Evolutionary conservation across 371 early-diverging fungal species (phyloP).

Genomic region (Zancudomyces culisetae): DNA sequence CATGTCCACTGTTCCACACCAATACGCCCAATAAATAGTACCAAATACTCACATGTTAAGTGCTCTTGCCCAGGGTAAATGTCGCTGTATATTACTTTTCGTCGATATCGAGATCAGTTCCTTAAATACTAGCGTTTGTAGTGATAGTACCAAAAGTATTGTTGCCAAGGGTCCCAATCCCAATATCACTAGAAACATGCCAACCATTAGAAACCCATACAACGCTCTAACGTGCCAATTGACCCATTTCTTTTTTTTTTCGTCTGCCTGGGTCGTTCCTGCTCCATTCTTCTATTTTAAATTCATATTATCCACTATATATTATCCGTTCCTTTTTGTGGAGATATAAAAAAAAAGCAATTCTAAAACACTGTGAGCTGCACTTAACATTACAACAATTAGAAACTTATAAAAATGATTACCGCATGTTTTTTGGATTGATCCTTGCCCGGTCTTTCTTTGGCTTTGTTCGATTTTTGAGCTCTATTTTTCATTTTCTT

Average conservation of each 20-base stretch:
- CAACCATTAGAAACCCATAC: slow-evolving; percentile 78
- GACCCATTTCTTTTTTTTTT: slow-evolving; percentile 41
- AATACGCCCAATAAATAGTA: too few relatives aligned
- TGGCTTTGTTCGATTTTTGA: too few relatives aligned
- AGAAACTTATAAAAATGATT: too few relatives aligned
- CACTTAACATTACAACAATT: too few relatives aligned
- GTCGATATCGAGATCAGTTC: slow-evolving; percentile 82
- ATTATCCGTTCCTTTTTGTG: too few relatives aligned
- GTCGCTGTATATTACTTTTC: slow-evolving; percentile 61
- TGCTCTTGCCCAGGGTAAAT: slow-evolving; percentile 78
- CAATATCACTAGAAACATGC: slow-evolving; percentile 54
- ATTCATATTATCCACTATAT: not conserved
- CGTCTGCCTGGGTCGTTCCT: slow-evolving; percentile 16
- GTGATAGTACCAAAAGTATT: slow-evolving; percentile 59
- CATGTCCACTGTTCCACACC: too few relatives aligned
- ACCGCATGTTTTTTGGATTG: too few relatives aligned
- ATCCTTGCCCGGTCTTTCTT: too few relatives aligned
- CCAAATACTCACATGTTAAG: slow-evolving; percentile 46
- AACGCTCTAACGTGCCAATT: slow-evolving; percentile 55
- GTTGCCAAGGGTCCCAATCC: slow-evolving; percentile 26
- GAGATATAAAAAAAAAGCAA: too few relatives aligned
- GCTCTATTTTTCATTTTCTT: too few relatives aligned
- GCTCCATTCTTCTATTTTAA: not conserved
- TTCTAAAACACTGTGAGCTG: too few relatives aligned
- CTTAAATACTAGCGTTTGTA: slow-evolving; percentile 61